phyloP scores from a whole-genome alignment of 768 basidiomycete species.

The Pholiota microspora region DNA sequence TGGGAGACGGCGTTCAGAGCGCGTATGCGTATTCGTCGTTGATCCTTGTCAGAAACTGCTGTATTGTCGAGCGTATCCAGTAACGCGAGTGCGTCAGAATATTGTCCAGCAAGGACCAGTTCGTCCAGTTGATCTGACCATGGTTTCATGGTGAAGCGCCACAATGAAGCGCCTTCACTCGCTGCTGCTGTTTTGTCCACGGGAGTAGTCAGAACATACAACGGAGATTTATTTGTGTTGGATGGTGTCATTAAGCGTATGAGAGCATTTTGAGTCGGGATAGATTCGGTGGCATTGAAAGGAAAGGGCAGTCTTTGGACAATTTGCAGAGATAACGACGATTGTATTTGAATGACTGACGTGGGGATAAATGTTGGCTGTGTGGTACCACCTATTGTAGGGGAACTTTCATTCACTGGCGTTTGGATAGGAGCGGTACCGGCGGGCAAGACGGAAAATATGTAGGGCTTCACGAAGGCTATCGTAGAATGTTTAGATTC shows the following conservation, averaged over 20 bases:
- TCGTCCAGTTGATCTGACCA: constrained; percentile 88
- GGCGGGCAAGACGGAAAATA: constrained; percentile 72
- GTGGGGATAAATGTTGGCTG: constrained; percentile 43
- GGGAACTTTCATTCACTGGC: constrained; percentile 21
- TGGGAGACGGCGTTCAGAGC: constrained; percentile 77
- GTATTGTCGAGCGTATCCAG: constrained; percentile 66
- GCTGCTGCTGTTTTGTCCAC: constrained; percentile 64
- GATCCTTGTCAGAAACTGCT: constrained; percentile 61
- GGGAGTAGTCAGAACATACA: constrained; percentile 71
- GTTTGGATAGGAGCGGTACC: constrained; percentile 44
- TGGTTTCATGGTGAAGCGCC: constrained; percentile 68
- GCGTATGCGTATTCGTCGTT: constrained; percentile 57
- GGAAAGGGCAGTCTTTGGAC: constrained; percentile 68
- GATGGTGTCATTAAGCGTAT: constrained; percentile 67
- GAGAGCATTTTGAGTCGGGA: constrained; percentile 39
- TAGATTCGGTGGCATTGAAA: constrained; percentile 33
- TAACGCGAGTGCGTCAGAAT: constrained; percentile 78
- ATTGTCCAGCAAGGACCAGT: constrained; percentile 63
- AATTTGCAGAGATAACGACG: constrained; percentile 60
- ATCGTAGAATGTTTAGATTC: constrained; percentile 6
- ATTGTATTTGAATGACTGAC: constrained; percentile 67
- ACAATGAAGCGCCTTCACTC: constrained; percentile 75
- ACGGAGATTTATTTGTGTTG: constrained; percentile 46
- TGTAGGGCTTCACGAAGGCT: constrained; percentile 78
- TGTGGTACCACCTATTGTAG: constrained; percentile 14